Evolutionary conservation across 805 yeast genomes (phyloP).

Genomic region (Starmera caribaea): DNA sequence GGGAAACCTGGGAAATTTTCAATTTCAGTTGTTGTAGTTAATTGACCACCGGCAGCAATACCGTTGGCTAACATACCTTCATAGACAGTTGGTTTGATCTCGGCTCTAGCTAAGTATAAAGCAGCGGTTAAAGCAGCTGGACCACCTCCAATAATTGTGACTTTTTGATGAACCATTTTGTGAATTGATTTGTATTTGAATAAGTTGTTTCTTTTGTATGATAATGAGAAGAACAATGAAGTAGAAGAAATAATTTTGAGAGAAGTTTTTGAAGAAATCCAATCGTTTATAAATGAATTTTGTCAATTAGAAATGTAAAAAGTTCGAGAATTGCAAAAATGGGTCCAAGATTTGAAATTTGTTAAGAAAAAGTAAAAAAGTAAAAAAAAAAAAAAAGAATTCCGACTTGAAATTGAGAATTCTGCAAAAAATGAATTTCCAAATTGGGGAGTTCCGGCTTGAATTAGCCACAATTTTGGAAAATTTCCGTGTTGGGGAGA

Average conservation of each 20-base stretch:
- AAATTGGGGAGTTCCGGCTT: too few relatives aligned
- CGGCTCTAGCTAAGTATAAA: slow-evolving; percentile 93
- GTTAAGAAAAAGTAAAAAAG: too few relatives aligned
- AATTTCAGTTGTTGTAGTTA: slow-evolving; percentile 96
- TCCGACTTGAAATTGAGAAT: too few relatives aligned
- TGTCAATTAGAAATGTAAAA: too few relatives aligned
- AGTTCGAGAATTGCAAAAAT: too few relatives aligned
- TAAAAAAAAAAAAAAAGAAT: too few relatives aligned
- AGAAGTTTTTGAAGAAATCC: neutral
- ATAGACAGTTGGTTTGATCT: slow-evolving; percentile 83
- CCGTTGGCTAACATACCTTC: slow-evolving; percentile 97
- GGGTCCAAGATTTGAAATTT: too few relatives aligned
- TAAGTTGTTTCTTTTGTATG: neutral
- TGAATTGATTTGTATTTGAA: neutral
- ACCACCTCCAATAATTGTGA: slow-evolving; percentile 90
- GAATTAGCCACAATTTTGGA: too few relatives aligned
- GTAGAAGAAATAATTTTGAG: neutral
- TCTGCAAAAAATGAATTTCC: too few relatives aligned
- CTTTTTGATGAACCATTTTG: slow-evolving; percentile 76
- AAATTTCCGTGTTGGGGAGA: too few relatives aligned
- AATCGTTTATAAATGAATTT: too few relatives aligned
- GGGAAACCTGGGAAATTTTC: slow-evolving; percentile 99
- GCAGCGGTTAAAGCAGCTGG: slow-evolving; percentile 99
- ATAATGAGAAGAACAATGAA: neutral
- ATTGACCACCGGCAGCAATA: slow-evolving; percentile 97